Evolutionary conservation across 2,329 filamentous ascomycete genomes (phyloP).

Genomic region (Penicillium sp.): DNA sequence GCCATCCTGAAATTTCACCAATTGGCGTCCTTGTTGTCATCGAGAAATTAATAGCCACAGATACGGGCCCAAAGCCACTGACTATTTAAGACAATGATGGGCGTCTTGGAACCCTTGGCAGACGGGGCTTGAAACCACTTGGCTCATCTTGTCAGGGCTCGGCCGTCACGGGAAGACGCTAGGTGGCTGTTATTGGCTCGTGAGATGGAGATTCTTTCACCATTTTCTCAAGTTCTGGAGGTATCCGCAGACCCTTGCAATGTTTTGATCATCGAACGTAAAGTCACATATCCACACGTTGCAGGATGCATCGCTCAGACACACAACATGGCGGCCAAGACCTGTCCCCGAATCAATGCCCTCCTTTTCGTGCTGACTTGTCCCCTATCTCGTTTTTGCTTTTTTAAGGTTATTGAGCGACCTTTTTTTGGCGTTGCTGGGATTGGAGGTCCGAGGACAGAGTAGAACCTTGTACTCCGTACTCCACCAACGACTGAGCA

Average conservation of each 20-base stretch:
- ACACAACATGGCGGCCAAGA: neutral
- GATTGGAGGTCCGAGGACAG: neutral
- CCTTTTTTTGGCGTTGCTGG: neutral
- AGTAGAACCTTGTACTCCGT: neutral
- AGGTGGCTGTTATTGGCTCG: neutral
- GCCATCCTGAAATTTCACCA: neutral
- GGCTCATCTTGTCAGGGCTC: conserved; percentile 14
- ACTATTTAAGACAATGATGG: neutral
- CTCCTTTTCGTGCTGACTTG: neutral
- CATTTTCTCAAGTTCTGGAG: neutral
- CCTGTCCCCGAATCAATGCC: neutral
- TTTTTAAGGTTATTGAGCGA: neutral
- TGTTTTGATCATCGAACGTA: neutral
- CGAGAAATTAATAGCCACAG: neutral
- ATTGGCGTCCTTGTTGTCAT: neutral
- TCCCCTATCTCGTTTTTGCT: neutral
- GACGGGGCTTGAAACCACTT: conserved; percentile 21
- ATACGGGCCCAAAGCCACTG: conserved; percentile 1
- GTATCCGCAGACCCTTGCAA: neutral
- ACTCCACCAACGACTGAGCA: neutral
- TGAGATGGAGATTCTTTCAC: neutral
- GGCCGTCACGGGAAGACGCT: neutral
- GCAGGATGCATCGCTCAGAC: conserved; percentile 1
- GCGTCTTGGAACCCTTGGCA: conserved; percentile 7
- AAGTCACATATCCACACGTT: neutral